These are phyloP conservation scores for Fusarium sp. DNA, from an alignment of 2,329 filamentous ascomycete genomes.

Conservation along the genomic window DNA sequence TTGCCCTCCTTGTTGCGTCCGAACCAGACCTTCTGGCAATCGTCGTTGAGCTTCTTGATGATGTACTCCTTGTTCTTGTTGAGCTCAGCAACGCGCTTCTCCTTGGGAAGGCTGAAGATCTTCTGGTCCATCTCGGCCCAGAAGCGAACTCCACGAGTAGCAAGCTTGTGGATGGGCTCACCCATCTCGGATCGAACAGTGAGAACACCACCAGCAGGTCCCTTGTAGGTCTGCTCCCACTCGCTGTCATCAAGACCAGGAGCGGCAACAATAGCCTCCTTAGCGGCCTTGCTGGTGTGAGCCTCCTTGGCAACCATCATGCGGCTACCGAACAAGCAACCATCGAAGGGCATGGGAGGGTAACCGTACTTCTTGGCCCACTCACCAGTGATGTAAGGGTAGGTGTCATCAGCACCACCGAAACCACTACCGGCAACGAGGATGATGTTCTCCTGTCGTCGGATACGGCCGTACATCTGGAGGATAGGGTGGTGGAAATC, in stretches of 20 bases:
- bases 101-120: conserved; percentile 96
- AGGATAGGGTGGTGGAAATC: conserved; percentile 94
- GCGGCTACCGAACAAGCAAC: conserved; percentile 88
- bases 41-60: conserved; percentile 94
- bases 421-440: conserved; percentile 93
- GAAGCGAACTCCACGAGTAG: conserved; percentile 93
- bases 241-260: conserved; percentile 82
- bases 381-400: conserved; percentile 88
- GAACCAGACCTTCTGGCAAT: conserved; percentile 98
- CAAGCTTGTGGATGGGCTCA: conserved; percentile 98
- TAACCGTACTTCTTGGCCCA: conserved; percentile 92
- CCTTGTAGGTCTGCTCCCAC: conserved; percentile 96
- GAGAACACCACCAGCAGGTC: conserved; percentile 89
- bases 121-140: conserved; percentile 99
- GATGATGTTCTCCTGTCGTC: conserved; percentile 86
- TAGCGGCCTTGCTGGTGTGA: conserved; percentile 86
- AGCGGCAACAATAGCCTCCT: conserved; percentile 89
- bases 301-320: conserved; percentile 97
- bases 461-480: conserved; percentile 89
- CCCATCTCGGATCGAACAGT: conserved; percentile 99
- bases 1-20: conserved; percentile 84
- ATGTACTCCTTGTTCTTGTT: conserved; percentile 91
- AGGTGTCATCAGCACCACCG: conserved; percentile 88
- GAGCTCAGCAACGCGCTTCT: conserved; percentile 87
- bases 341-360: conserved; percentile 93